A percentile compares a stretch with the other conserved stretches of the same genome.
These are phyloP conservation scores for Mycocentrospora acerina DNA, from an alignment of 2,329 filamentous ascomycete genomes.

Conservation along the genomic window DNA sequence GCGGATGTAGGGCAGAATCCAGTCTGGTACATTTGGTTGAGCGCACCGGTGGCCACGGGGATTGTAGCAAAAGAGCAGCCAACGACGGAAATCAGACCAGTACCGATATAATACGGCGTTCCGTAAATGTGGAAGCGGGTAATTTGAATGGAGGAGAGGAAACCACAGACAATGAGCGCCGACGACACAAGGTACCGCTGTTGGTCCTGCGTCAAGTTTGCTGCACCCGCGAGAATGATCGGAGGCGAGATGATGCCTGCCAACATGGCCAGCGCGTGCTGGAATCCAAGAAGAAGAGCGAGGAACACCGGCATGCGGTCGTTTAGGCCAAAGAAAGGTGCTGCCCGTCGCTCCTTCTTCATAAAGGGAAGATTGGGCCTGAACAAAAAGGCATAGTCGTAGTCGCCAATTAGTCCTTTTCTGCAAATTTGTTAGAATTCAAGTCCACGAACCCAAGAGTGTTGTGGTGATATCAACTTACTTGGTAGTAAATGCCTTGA, in stretches of 20 bases:
- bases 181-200: slow-evolving; percentile 80
- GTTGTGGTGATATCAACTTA: slow-evolving; percentile 22
- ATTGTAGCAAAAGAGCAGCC: slow-evolving; percentile 79
- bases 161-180: slow-evolving; percentile 74
- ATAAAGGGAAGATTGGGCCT: slow-evolving; percentile 80
- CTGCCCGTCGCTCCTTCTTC: slow-evolving; percentile 59
- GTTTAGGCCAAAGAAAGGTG: slow-evolving; percentile 83
- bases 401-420: slow-evolving; percentile 77
- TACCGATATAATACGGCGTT: slow-evolving; percentile 66
- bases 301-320: slow-evolving; percentile 75
- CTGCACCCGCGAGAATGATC: slow-evolving; percentile 67
- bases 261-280: slow-evolving; percentile 75
- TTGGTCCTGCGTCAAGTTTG: slow-evolving; percentile 61
- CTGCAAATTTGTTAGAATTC: slow-evolving; percentile 36
- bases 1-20: slow-evolving; percentile 64
- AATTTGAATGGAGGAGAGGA: slow-evolving; percentile 75
- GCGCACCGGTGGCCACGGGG: slow-evolving; percentile 69
- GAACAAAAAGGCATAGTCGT: slow-evolving; percentile 91
- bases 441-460: neutral
- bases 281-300: slow-evolving; percentile 73
- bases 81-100: slow-evolving; percentile 77
- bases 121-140: slow-evolving; percentile 69
- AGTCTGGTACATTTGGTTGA: slow-evolving; percentile 75
- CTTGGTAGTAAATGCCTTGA: slow-evolving; percentile 53
- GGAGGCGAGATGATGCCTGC: slow-evolving; percentile 73